Evolutionary conservation across 2,329 filamentous ascomycete species (phyloP), one percentile per base, ranked within the genome.

Genomic region (Coccinonectria pachysandricola): DNA sequence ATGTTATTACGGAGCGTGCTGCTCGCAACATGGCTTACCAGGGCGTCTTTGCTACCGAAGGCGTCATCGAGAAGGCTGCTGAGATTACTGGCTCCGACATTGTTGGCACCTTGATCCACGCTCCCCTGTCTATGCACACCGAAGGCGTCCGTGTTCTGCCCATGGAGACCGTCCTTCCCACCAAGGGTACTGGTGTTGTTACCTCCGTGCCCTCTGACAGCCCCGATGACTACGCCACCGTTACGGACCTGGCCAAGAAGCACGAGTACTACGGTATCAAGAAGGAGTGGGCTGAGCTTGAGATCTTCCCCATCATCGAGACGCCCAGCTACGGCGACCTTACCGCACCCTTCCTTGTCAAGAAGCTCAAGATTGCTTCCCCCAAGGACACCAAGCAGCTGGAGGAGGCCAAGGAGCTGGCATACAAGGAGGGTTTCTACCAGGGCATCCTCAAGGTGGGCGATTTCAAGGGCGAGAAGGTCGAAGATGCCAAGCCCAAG

Each of bases 1-100:
- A 78, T 49, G 67, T 96, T 34, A 69, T 86, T 38, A 92, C 83
- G 9, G 77, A 91, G 42, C 71, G 85, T 64, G 85, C 64, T 71
- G 87, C 87, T 11, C 77, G 83, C 52, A 98, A 98, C 60, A 96
- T 98, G 88, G 79, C 87, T 12, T 93, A 85, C 65, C 91, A 98
- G 60, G 79, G 79, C 31, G 75, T 85, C 31, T 88, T 93, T 54
- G 71, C 82, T 13, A 64, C 75, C 35, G 83, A 87, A 56, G 82
- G 82, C 26, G 68, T 77, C 37, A 71, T 80, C 37, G 75, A 82
- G 30, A 77, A 86, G 56, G 69, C 84, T 26, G 74, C 77, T 7
- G 79, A 87, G 28, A 60, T 94, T 32, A 57, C 70, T 32, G 91
- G 91, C 28, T 75, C 82, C 11, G 78, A 85, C 41, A 73, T 92